Evolutionary conservation across 148 eudicot species (phyloP).

Genomic region (Mesembryanthemum crystallinum): DNA sequence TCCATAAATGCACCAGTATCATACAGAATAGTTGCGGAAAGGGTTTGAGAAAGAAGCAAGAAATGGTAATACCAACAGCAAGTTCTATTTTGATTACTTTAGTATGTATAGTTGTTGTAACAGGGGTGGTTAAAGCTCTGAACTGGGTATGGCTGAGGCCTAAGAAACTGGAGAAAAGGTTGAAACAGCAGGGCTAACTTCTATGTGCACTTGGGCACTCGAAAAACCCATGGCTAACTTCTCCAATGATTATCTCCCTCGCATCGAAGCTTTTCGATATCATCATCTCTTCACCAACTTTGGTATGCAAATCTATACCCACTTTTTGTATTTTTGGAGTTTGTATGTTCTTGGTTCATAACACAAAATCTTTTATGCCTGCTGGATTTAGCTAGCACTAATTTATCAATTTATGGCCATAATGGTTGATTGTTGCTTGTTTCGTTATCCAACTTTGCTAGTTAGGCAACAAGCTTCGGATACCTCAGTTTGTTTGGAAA

Average conservation of each 20-base stretch:
- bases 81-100: constrained; percentile 9
- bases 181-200: too few relatives aligned
- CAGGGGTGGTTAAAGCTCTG: constrained; percentile 11
- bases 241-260: constrained; percentile 8
- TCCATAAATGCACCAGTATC: too few relatives aligned
- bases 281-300: constrained; percentile 5
- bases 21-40: too few relatives aligned
- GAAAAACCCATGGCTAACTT: constrained; percentile 6
- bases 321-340: too few relatives aligned
- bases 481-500: too few relatives aligned
- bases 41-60: not conserved
- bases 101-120: constrained; percentile 1
- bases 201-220: not conserved
- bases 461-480: too few relatives aligned
- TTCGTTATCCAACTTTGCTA: too few relatives aligned
- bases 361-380: too few relatives aligned
- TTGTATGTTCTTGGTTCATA: too few relatives aligned
- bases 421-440: too few relatives aligned
- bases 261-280: not conserved
- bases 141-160: constrained; percentile 36
- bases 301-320: constrained; percentile 1
- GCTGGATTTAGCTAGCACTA: too few relatives aligned
- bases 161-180: constrained; percentile 19
- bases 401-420: too few relatives aligned
- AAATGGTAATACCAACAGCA: constrained; percentile 21